Evolutionary conservation across 441 rosid genomes (phyloP).

Genomic region (Erodium moschatum): DNA sequence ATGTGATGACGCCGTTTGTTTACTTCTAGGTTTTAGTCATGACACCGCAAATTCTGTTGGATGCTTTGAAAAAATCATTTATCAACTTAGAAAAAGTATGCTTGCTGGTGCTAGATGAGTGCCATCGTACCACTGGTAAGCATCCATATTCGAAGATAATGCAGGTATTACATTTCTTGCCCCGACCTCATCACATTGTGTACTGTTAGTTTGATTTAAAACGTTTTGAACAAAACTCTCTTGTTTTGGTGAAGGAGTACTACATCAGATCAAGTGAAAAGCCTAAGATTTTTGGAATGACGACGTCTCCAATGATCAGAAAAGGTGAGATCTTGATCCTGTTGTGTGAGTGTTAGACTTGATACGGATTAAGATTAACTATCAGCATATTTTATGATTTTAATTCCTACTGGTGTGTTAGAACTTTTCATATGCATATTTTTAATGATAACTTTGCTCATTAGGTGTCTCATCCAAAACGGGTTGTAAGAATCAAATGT

Average conservation of each 20-base stretch:
- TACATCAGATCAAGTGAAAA: conserved; percentile 47
- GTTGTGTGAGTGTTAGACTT: not conserved
- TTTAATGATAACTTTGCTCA: conserved; percentile 1
- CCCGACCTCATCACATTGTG: conserved; percentile 4
- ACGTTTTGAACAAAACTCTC: not conserved
- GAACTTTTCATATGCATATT: not conserved
- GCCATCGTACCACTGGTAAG: conserved; percentile 69
- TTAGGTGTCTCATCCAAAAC: conserved; percentile 40
- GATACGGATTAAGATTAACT: not conserved
- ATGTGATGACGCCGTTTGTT: conserved; percentile 8
- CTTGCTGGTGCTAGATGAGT: conserved; percentile 71
- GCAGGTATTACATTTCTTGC: conserved; percentile 55
- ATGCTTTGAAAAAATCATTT: conserved; percentile 63
- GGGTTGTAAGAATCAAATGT: conserved; percentile 56
- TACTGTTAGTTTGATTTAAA: not conserved
- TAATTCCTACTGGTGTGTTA: not conserved
- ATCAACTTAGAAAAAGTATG: conserved; percentile 49
- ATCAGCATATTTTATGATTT: not conserved
- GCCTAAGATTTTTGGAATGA: conserved; percentile 93
- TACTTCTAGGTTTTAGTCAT: conserved; percentile 64
- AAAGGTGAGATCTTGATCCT: conserved; percentile 43
- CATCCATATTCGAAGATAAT: conserved; percentile 73
- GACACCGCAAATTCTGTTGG: conserved; percentile 84
- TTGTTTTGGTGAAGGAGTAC: conserved; percentile 47
- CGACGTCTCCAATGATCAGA: conserved; percentile 49